Evolutionary conservation across 208 protist species (phyloP), one percentile per base, ranked within the genome.

Genomic region (Hexamita inflata): DNA sequence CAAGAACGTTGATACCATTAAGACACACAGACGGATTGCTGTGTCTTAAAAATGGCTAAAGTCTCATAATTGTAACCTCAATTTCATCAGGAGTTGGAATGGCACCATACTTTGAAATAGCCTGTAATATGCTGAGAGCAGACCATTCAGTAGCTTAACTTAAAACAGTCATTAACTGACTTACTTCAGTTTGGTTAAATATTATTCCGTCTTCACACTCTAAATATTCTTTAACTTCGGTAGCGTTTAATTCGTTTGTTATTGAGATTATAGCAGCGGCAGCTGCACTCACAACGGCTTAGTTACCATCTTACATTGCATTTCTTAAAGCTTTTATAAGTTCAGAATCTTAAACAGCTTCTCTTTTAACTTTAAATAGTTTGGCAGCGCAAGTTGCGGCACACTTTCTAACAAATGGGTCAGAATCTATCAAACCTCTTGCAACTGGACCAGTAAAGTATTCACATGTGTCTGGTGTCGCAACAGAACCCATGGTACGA

Each of bases 351-450:
- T 90, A 81, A 1, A 91, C 88, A 0, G 91, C 76, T 35, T 89
- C 84, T 29, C 89, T 85, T 61, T 90, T 88, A 35, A 96, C 88
- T 78, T 93, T 89, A 81, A 93, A 97, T 24, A 98, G 80, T 82
- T 98, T 98, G 1, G 94, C 86, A 62, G 97, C 90, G 66, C 88
- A 92, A 41, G 97, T 85, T 11, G 88, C 94, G 4, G 95, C 94
- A 26, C 92, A 96, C 78, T 97, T 95, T 57, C 94, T 86, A 0
- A 99, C 95, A 81, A 98, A 98, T 41, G 95, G 90, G 78, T 97
- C 93, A 49, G 78, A 76, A 79, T 98, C 94, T 79, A 86, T 79
- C 19, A 98, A 80, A 59, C 86, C 89, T 58, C 90, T 86, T 38
- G 85, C 78, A 40, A 99, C 82, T 39, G 94, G 92, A 40, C 92